phyloP scores from a whole-genome alignment of 2,329 filamentous ascomycete species.

The Plenodomus tracheiphilus region DNA sequence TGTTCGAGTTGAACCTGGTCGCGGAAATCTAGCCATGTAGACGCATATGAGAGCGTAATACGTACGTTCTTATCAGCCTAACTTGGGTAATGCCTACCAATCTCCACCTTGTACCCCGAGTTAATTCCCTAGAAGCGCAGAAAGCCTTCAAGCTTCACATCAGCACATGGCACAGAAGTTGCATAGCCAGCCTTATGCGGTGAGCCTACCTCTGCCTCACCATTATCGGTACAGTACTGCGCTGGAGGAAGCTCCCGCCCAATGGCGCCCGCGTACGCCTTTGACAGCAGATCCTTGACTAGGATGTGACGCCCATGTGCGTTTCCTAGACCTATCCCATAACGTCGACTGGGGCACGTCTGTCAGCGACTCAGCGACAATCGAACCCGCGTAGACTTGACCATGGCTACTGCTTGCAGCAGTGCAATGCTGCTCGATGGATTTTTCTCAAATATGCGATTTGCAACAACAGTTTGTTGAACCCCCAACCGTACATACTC shows the following conservation, averaged over 20 bases:
- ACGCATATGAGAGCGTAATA: slow-evolving; percentile 7
- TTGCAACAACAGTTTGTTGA: too few species aligned
- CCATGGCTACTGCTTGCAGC: too few species aligned
- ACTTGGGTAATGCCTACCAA: slow-evolving; percentile 10
- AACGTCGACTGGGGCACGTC: slow-evolving; percentile 3
- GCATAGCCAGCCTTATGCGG: slow-evolving; percentile 2
- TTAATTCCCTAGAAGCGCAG: not conserved
- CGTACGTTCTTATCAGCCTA: slow-evolving; percentile 9
- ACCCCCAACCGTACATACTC: too few species aligned
- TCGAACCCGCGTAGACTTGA: too few species aligned
- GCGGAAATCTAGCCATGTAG: not conserved
- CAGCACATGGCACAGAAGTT: slow-evolving; percentile 6
- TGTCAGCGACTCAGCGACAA: not conserved
- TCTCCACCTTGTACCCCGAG: slow-evolving; percentile 1
- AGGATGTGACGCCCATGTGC: slow-evolving; percentile 13
- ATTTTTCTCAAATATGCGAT: too few species aligned
- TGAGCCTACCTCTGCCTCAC: slow-evolving; percentile 3
- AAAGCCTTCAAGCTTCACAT: slow-evolving; percentile 2
- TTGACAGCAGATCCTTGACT: slow-evolving; percentile 22
- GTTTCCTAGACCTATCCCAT: slow-evolving; percentile 13
- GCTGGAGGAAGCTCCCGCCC: slow-evolving; percentile 17
- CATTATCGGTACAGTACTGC: slow-evolving; percentile 3
- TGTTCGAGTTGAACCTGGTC: too few species aligned
- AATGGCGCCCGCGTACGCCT: slow-evolving; percentile 17
- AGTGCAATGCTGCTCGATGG: too few species aligned